Base-by-base conservation (phyloP, 2,329 filamentous ascomycete species). In the Penicillium sp. region DNA sequence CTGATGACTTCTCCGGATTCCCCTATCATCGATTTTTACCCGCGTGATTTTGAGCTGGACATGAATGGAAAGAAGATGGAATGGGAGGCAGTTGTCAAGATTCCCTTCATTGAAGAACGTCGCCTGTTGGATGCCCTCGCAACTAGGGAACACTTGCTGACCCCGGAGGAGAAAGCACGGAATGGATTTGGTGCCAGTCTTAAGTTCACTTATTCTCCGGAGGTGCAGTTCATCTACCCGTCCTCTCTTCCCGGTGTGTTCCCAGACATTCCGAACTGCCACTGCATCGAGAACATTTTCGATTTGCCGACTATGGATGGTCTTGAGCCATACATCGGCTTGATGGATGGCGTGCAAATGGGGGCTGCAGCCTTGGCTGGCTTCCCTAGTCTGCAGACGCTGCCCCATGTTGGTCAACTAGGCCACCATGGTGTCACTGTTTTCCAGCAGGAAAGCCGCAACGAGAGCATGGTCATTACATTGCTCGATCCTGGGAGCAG, bases 51-150 rank as follows among this genome's bases (percentile, higher is more conserved):
- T 63, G 88, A 94, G 57, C 77, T 98, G 35, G 94, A 98, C 66
- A 97, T 98, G 93, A 97, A 98, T 61, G 94, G 93, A 52, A 98
- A 98, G 75, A 98, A 95, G 74, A 94, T 95, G 86, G 94, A 98
- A 56, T 98, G 93, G 93, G 93, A 98, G 67, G 93, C 93, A 26
- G 91, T 98, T 33, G 89, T 98, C 57, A 97, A 97, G 70, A 98
- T 98, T 63, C 93, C 93, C 0, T 98, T 98, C 70, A 98, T 98
- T 55, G 88, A 98, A 51, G 91, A 98, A 68, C 82, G 85, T 61
- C 82, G 93, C 22, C 75, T 98, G 2, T 76, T 98, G 48, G 72
- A 76, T 33, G 93, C 91, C 7, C 96, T 98, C 87, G 84, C 78
- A 15, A 83, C 89, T 6, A 89, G 85, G 66, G 90, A 97, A 56